These are phyloP conservation scores for Cucurbita pepo DNA, from an alignment of 306 rosid genomes.

Conservation along the genomic window DNA sequence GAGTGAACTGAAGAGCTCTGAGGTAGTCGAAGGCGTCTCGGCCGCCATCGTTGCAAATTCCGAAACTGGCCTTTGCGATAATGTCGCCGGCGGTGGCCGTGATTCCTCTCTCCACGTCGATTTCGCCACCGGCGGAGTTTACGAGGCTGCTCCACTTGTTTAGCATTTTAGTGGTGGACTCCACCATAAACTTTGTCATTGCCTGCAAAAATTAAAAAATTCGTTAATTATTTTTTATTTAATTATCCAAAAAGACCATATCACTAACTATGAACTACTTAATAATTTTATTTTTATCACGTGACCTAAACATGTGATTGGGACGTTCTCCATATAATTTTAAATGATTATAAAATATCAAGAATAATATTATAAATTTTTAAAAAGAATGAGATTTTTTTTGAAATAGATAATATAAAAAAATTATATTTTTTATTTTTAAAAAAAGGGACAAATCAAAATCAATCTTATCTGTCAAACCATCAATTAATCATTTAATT, in stretches of 20 bases:
- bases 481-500: neutral
- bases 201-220: conserved; percentile 16
- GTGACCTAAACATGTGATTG: too few relatives aligned
- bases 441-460: neutral
- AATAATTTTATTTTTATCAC: too few relatives aligned
- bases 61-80: conserved; percentile 72
- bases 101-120: conserved; percentile 49
- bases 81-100: conserved; percentile 52
- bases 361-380: too few relatives aligned
- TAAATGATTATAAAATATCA: too few relatives aligned
- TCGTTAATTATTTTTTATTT: too few relatives aligned
- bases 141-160: conserved; percentile 38
- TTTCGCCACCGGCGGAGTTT: conserved; percentile 29
- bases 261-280: neutral
- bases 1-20: conserved; percentile 44
- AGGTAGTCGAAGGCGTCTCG: conserved; percentile 31
- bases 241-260: neutral
- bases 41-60: conserved; percentile 31
- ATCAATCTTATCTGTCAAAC: neutral
- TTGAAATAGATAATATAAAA: too few relatives aligned
- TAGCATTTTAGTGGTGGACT: conserved; percentile 46
- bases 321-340: too few relatives aligned
- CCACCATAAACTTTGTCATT: conserved; percentile 49
- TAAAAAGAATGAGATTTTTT: too few relatives aligned
- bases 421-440: neutral